Evolutionary conservation across 2,329 filamentous ascomycete species (phyloP).

Genomic region (Cercospora citrullina): DNA sequence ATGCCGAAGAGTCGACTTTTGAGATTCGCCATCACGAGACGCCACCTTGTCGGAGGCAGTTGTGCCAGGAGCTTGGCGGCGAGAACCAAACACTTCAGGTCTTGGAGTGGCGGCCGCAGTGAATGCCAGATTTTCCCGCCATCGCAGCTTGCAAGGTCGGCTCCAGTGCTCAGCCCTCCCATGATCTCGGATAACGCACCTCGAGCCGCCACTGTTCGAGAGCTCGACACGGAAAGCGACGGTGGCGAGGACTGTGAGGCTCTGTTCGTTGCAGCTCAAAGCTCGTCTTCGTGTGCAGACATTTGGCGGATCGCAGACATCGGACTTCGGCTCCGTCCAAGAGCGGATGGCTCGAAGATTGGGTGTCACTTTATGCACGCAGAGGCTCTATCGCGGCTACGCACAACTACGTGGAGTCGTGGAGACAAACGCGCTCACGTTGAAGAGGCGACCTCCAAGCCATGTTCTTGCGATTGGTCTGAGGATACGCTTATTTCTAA

Average conservation of each 20-base stretch:
- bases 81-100: background rate
- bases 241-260: background rate
- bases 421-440: background rate
- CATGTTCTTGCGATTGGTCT: background rate
- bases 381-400: background rate
- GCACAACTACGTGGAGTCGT: background rate
- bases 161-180: background rate
- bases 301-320: background rate
- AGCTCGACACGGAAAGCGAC: background rate
- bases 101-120: background rate
- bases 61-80: background rate
- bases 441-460: background rate
- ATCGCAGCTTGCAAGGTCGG: background rate
- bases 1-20: background rate
- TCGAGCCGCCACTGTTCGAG: background rate
- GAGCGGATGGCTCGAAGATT: background rate
- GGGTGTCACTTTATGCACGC: background rate
- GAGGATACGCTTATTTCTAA: constrained; percentile 5
- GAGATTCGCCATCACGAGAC: background rate
- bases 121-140: background rate
- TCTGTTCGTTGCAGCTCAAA: background rate
- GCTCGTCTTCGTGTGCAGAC: background rate
- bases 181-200: background rate
- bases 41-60: background rate
- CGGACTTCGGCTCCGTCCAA: background rate